Conservation (phyloP, 2,329 filamentous ascomycete genomes). For the Nemania abortiva region DNA sequence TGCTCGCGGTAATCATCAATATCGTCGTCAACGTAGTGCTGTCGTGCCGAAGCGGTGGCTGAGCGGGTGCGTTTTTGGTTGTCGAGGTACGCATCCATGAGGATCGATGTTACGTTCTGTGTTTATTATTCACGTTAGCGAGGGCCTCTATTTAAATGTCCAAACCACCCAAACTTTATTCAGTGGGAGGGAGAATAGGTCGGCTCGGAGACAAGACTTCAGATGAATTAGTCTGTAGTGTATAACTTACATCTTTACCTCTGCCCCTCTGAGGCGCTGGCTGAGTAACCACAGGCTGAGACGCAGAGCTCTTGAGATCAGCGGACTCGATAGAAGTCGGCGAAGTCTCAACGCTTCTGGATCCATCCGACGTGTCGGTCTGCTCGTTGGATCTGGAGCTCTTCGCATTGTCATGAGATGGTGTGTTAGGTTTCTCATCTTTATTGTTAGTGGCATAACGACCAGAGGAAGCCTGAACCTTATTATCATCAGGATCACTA, state of each 20-base stretch:
- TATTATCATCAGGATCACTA: conserved; percentile 13
- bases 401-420: conserved; percentile 2
- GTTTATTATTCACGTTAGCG: background rate
- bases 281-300: background rate
- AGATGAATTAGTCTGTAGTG: background rate
- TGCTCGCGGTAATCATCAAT: background rate
- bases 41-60: background rate
- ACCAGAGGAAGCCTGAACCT: background rate
- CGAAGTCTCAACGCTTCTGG: background rate
- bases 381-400: background rate
- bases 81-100: background rate
- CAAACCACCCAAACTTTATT: too few relatives aligned
- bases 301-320: background rate
- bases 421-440: background rate
- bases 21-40: background rate
- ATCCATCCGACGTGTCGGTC: background rate
- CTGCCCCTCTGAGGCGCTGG: background rate
- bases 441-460: background rate
- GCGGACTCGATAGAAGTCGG: background rate
- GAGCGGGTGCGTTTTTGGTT: conserved; percentile 13
- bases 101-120: background rate
- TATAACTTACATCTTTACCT: conserved; percentile 1
- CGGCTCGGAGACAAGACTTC: background rate
- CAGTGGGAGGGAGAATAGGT: background rate
- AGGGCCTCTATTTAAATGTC: background rate